Evolutionary conservation across 345 rosid species (phyloP), one percentile per base, ranked within the genome.

Genomic region (Syzygium aqueum): DNA sequence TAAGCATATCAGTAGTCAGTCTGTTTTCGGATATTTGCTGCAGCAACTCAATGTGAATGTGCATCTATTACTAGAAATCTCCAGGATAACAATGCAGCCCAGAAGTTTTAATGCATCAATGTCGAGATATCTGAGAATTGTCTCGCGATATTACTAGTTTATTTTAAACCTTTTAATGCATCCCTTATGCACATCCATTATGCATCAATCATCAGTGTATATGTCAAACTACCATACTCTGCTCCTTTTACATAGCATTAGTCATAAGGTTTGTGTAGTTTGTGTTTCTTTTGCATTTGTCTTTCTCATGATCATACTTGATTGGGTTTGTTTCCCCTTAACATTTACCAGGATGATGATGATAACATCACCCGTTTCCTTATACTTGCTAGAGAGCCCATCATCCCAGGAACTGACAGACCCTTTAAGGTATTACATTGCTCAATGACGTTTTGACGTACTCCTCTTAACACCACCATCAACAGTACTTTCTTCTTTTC

Each of bases 381-480:
- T 87, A 93, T 97, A 89, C 98, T 97, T 82, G 95, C 96, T 12
- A 94, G 99, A 91, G 99, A 97, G 88, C 99, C 99, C 86, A 88
- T 93, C 89, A 93, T 97, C 92, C 94, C 99, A 53, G 90, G 96
- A 91, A 95, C 87, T 37, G 94, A 91, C 90, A 90, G 93, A 88
- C 92, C 92, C 65, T 93, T 94, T 88, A 97, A 94, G 98, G 99
- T 97, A 91, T 53, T 37, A 57, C 49, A 28, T 85, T 43, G 16
- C 46, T 11, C 82, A 22, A 13, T 65, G 56, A 61, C 25, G 19
- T 22, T 53, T 49, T 65, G 27, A 86, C 14, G 3, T 16, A 77
- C 51, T 46, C 51, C 88, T 73, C 85, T 67, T 56, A 56, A 73
- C 53, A 51, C 16, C 21, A 37, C 78, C 5, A 5, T 82, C 59